Evolutionary conservation across 495 filamentous ascomycete species (phyloP), one percentile per base, ranked within the genome.

Genomic region (Trichoderma reesei): DNA sequence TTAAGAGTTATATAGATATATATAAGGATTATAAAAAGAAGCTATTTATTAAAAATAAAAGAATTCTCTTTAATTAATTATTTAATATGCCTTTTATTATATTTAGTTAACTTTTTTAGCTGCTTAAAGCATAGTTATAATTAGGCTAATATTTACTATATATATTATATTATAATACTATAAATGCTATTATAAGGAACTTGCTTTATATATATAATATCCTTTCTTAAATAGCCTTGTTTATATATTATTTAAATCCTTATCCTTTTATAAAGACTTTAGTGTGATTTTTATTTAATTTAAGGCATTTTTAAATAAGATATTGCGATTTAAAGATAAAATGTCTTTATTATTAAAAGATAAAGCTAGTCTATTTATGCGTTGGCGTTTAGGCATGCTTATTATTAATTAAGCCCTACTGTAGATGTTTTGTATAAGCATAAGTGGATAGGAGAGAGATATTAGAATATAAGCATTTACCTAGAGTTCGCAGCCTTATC

Each of bases 71-170:
- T 41, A 66, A 66, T 66, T 8, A 34, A 54, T 36, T 34, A 38
- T 54, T 59, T 59, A 16, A 66, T 66, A 63, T 62, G 31, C 41
- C 39, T 66, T 63, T 63, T 54, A 62, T 66, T 62, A 10, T 39
- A 62, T 56, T 56, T 56, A 6, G n/a, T 20, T 56, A 56, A 20
- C n/a, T 20, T 33, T 16, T 56, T 56, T 6, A 16, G 48, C 48
- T 56, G n/a, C 36, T 6, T 41, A 39, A 62, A 31, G 20, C 18
- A 6, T 41, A 41, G 41, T 38, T 33, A 39, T 38, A 42, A 62
- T 56, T 56, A 56, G 5, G 48, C 20, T 38, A 11, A 39, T 39
- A 39, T 38, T 41, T 62, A 41, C n/a, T 41, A 18, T 20, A 13
- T 62, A 62, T 62, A 62, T 39, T 41, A 41, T 62, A 62, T n/a